Evolutionary conservation across 176 grass and related monocot genomes (phyloP), one percentile per base, ranked within the genome.

Genomic region (Oryza brachyantha): DNA sequence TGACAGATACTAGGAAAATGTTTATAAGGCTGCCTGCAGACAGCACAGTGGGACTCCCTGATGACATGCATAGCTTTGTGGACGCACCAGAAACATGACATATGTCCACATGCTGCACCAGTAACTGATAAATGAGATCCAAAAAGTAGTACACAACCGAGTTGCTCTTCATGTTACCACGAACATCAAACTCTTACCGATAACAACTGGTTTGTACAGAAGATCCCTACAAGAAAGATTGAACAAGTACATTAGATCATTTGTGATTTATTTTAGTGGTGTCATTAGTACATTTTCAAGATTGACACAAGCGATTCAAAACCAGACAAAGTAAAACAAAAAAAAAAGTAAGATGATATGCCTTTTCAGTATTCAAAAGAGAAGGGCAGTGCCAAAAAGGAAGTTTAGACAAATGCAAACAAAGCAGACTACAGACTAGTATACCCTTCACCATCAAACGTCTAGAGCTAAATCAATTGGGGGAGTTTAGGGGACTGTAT

Each of bases 21-120:
- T 21, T 52, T 52, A 77, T 89, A 99, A 16, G 90, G 79, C 54
- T 85, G 90, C 66, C 96, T 88, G 61, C 96, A 99, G 72, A 95
- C 32, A 70, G 88, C 84, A 64, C 92, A 99, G 42, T 84, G 82
- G 41, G 92, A 93, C 83, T 75, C 86, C 24, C 7, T 67, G 27
- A 55, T 2, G 10, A 0, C 0, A 72, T 95, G 81, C 96, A 99
- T 99, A 24, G 92, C 75, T 13, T 68, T 71, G 14, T 95, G 70
- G 12, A 93, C 88, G 22, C 92, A 95, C 90, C 96, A 99, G 65
- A 99, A 99, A 40, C 96, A 99, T 77, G 88, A 95, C 70, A 84
- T 87, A 81, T 99, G 96, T 8, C 96, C 96, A 79, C 96, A 99
- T 68, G 86, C 96, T 99, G 92, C 83, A 81, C n/a, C 13, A 50